Conservation (phyloP, 1,284 basidiomycete species). For the Ustilago bromivora region DNA sequence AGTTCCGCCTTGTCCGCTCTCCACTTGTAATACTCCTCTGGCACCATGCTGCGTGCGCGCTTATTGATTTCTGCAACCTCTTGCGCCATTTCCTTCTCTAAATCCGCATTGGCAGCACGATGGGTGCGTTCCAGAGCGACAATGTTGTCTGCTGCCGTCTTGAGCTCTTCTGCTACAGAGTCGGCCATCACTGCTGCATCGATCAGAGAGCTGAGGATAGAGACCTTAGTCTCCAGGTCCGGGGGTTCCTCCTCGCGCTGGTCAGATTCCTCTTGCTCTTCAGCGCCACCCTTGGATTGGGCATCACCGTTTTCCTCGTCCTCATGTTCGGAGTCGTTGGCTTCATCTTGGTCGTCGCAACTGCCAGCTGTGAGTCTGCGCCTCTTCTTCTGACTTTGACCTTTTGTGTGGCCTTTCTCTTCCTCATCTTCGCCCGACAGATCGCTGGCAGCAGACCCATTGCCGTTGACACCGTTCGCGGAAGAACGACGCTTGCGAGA, state of each 20-base stretch:
- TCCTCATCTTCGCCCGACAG: conserved; percentile 20
- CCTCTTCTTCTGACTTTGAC: conserved; percentile 17
- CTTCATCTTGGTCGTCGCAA: conserved; percentile 23
- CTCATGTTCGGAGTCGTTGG: background rate
- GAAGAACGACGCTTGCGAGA: conserved; percentile 19
- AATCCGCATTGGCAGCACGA: conserved; percentile 18
- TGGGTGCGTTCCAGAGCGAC: conserved; percentile 25
- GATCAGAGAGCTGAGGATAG: conserved; percentile 39
- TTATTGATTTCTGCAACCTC: conserved; percentile 52
- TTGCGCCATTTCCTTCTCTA: conserved; percentile 45
- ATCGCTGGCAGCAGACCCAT: conserved; percentile 20
- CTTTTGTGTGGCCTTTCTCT: conserved; percentile 9
- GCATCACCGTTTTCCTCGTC: background rate
- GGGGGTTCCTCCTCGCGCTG: conserved; percentile 20
- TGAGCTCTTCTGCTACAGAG: conserved; percentile 42
- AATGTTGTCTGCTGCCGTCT: conserved; percentile 35
- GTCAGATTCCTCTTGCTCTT: conserved; percentile 15
- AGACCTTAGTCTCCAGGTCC: conserved; percentile 48
- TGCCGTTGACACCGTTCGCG: background rate
- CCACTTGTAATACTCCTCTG: conserved; percentile 44
- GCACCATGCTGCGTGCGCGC: conserved; percentile 46
- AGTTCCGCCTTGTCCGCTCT: conserved; percentile 39
- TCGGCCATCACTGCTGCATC: conserved; percentile 50
- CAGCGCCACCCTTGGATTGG: conserved; percentile 6
- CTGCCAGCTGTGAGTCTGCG: conserved; percentile 22